Evolutionary conservation across 2,329 filamentous ascomycete species (phyloP), one percentile per base, ranked within the genome.

Genomic region (Colletotrichum scovillei): DNA sequence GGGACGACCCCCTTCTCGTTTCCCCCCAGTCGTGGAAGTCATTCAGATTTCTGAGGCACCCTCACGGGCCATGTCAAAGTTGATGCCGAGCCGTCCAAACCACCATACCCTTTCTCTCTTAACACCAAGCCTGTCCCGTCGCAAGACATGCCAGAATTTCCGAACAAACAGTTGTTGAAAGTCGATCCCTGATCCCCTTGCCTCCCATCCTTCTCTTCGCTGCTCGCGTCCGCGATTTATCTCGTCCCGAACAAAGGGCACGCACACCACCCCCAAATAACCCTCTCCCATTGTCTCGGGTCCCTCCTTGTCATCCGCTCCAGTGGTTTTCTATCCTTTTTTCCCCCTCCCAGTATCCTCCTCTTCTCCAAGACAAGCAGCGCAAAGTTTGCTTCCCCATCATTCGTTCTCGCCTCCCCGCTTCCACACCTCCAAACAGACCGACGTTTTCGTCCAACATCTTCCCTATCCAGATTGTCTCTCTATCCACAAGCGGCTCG

Each of bases 391-490:
- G 26, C 58, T 14, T 52, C 38, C n/a, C 46, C 16, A 26, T 53
- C 42, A 60, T 63, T 69, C 58, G 28, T 63, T 55, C 46, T 69
- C 65, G 58, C 65, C 35, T 49, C 64, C 35, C 65, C 63, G 42
- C 42, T 58, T 35, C 53, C 58, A 58, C 38, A 58, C 58, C 65
- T 58, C 69, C 66, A 24, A 22, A 49, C 8, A 49, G 52, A 64
- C 63, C 58, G 69, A 69, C 69, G 69, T 69, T 72, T 72, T 64
- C 69, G 66, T 68, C 52, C 65, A 72, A 63, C 65, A 53, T 69
- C 52, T 63, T 64, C 69, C 59, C 56, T 42, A 55, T 69, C 57
- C 53, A 59, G 59, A 32, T 19, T 60, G 26, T 49, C 58, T 63
- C 26, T 63, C 30, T 49, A 63, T 56, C 69, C 65, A 69, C 69